Percentiles rank a stretch among this genome's conserved stretches.
These are phyloP conservation scores for Salix udensis DNA, from an alignment of 345 rosid species.

Conservation along the genomic window DNA sequence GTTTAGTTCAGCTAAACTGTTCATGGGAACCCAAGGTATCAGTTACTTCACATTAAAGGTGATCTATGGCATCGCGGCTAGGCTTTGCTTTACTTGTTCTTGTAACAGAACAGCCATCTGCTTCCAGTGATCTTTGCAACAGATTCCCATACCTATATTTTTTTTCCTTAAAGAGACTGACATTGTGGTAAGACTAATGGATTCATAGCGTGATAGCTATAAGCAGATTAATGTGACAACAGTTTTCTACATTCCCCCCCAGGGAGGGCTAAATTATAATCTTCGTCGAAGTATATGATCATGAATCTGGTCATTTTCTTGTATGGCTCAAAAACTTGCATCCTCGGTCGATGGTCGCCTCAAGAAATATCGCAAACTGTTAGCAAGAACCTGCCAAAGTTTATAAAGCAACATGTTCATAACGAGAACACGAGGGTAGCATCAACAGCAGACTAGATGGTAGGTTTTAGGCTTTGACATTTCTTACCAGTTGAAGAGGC, in stretches of 20 bases:
- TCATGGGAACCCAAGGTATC: too few relatives aligned
- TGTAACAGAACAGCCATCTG: neutral
- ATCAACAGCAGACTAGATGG: neutral
- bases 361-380: constrained; percentile 71
- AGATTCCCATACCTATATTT: neutral
- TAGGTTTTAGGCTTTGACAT: neutral
- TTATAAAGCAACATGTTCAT: neutral
- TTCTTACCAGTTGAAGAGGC: constrained; percentile 86
- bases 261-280: neutral
- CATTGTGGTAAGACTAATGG: neutral
- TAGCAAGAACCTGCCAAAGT: constrained; percentile 58
- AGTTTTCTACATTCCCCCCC: neutral
- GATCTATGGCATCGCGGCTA: neutral
- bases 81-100: neutral
- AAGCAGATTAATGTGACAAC: neutral
- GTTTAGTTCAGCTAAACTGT: too few relatives aligned
- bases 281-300: neutral
- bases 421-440: neutral
- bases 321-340: constrained; percentile 56
- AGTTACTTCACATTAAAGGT: neutral
- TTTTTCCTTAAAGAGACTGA: neutral
- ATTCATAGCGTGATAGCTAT: neutral
- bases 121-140: neutral
- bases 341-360: constrained; percentile 80
- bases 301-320: neutral